These are phyloP conservation scores for Ophiostoma australiae DNA, from an alignment of 2,329 filamentous ascomycete species.

Conservation along the genomic window DNA sequence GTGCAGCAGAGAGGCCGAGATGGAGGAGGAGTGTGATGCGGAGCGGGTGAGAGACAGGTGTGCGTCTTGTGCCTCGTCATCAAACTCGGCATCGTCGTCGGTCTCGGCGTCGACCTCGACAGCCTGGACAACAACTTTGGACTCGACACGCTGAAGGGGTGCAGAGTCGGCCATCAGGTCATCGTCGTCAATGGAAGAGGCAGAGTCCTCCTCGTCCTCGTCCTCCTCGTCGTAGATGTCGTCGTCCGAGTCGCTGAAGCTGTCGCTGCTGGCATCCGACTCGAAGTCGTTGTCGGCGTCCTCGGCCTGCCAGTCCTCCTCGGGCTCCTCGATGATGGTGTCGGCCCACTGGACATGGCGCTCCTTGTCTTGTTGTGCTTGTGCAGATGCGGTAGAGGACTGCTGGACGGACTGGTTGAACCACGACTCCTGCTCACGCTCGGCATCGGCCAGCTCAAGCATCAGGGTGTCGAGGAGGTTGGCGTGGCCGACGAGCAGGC, in stretches of 20 bases:
- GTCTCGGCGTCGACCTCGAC: conserved; percentile 2
- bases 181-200: conserved; percentile 34
- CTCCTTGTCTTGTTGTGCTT: conserved; percentile 38
- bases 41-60: conserved; percentile 65
- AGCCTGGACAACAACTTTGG: conserved; percentile 31
- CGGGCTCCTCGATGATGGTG: conserved; percentile 64
- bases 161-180: conserved; percentile 47
- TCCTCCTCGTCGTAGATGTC: conserved; percentile 46
- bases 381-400: conserved; percentile 46
- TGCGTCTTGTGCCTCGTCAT: conserved; percentile 47
- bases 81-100: conserved; percentile 30
- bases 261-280: conserved; percentile 44
- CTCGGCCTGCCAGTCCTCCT: conserved; percentile 65
- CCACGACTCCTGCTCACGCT: conserved; percentile 93
- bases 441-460: conserved; percentile 82
- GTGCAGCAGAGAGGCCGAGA: not conserved
- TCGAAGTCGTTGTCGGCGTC: conserved; percentile 56
- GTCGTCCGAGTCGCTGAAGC: conserved; percentile 45
- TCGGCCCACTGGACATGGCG: conserved; percentile 86
- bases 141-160: conserved; percentile 43
- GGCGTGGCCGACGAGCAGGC: conserved; percentile 92
- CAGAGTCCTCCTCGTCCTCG: conserved; percentile 27
- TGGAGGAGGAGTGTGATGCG: conserved; percentile 54
- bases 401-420: conserved; percentile 90
- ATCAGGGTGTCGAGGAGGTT: conserved; percentile 96